Conservation (phyloP, 1,284 basidiomycete species). For the Ustilago vetiveriae region DNA sequence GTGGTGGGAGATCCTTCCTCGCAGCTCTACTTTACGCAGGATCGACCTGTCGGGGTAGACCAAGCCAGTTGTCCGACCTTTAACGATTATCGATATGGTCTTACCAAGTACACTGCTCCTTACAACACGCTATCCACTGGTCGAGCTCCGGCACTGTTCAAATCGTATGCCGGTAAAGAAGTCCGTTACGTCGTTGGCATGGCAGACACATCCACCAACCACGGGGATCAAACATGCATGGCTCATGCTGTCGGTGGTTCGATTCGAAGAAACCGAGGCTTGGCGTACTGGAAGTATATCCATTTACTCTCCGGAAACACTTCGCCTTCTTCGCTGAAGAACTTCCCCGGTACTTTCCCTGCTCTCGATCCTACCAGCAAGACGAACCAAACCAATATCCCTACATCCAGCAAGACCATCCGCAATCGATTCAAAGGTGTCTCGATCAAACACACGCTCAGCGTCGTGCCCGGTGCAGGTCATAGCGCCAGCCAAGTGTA, state of each 20-base stretch:
- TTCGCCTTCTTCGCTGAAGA: constrained; percentile 1
- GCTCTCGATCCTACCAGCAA: constrained; percentile 18
- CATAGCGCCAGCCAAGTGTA: constrained; percentile 60
- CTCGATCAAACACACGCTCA: constrained; percentile 47
- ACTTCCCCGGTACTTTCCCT: constrained; percentile 51
- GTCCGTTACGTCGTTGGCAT: constrained; percentile 52
- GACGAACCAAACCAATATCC: constrained; percentile 21
- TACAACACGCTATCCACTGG: constrained; percentile 11
- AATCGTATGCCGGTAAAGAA: constrained; percentile 44
- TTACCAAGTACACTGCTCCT: constrained; percentile 16
- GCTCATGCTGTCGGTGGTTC: constrained; percentile 46
- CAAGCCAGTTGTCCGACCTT: constrained; percentile 28
- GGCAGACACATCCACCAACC: constrained; percentile 21
- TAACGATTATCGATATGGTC: constrained; percentile 55
- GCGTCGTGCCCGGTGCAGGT: constrained; percentile 50
- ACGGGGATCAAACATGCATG: constrained; percentile 60
- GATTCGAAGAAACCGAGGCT: constrained; percentile 27
- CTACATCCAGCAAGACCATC: constrained; percentile 16
- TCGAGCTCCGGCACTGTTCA: constrained; percentile 26
- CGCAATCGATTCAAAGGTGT: constrained; percentile 15
- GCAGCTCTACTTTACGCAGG: constrained; percentile 53
- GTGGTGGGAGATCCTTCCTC: constrained; percentile 55
- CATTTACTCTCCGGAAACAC: constrained; percentile 37
- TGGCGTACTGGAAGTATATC: constrained; percentile 62
- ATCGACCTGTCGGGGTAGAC: constrained; percentile 46